Percentiles rank a stretch among this genome's conserved stretches.
Conservation (phyloP, 2,329 filamentous ascomycete species). For the Colletotrichum sp. region DNA sequence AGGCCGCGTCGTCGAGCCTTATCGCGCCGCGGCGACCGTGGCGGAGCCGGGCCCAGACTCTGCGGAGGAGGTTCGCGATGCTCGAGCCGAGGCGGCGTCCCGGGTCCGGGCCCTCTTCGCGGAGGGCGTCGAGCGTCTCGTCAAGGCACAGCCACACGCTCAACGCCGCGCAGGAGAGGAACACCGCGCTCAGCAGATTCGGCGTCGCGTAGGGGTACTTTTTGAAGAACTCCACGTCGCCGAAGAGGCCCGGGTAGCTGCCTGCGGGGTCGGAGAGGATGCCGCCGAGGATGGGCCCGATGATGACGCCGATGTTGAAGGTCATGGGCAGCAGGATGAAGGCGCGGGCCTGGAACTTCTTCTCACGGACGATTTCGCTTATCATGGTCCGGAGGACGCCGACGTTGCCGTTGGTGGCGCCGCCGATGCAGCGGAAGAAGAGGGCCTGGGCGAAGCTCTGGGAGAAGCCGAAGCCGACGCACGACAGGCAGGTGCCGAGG, state of each 20-base stretch:
- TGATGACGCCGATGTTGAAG: slow-evolving; percentile 51
- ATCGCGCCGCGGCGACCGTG: background rate
- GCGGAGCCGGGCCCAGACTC: slow-evolving; percentile 23
- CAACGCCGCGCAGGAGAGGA: slow-evolving; percentile 47
- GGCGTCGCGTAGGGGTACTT: slow-evolving; percentile 60
- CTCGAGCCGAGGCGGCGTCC: slow-evolving; percentile 45
- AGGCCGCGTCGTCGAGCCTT: slow-evolving; percentile 24
- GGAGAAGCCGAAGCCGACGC: slow-evolving; percentile 75
- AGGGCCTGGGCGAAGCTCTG: slow-evolving; percentile 67
- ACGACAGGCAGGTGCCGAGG: slow-evolving; percentile 67
- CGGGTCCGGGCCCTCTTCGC: slow-evolving; percentile 41
- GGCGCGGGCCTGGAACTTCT: slow-evolving; percentile 51
- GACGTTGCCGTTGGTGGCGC: slow-evolving; percentile 56
- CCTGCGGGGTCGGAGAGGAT: slow-evolving; percentile 69
- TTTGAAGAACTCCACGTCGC: slow-evolving; percentile 48
- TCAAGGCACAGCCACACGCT: slow-evolving; percentile 56
- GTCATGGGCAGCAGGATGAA: slow-evolving; percentile 53
- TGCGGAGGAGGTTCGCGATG: slow-evolving; percentile 32
- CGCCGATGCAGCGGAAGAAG: slow-evolving; percentile 70
- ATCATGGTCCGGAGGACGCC: slow-evolving; percentile 71
- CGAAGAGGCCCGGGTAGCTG: slow-evolving; percentile 63
- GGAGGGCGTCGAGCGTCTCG: slow-evolving; percentile 54
- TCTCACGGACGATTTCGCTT: slow-evolving; percentile 52
- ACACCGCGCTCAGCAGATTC: slow-evolving; percentile 56
- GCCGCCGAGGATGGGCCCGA: slow-evolving; percentile 64